phyloP scores from a whole-genome alignment of 139 green algal genomes.

The Chlamydomonas asymmetrica region DNA sequence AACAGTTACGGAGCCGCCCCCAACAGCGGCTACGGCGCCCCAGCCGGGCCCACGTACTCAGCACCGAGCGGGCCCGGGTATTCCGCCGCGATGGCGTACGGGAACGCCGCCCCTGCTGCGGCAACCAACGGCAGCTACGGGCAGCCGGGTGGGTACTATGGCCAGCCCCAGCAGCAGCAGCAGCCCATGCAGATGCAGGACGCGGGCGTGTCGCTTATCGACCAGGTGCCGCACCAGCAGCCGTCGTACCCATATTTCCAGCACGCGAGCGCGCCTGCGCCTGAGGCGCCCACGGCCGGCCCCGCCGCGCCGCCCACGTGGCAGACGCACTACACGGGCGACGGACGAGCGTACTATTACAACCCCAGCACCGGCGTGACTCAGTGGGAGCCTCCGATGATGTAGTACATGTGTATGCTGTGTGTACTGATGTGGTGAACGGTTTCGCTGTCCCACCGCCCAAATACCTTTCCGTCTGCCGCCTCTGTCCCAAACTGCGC shows the following conservation, averaged over 20 bases:
- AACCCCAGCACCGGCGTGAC: constrained; percentile 64
- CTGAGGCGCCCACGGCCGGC: neutral
- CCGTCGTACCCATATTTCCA: constrained; percentile 63
- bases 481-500: too few relatives aligned
- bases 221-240: constrained; percentile 54
- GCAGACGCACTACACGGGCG: constrained; percentile 77
- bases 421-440: too few relatives aligned
- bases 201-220: constrained; percentile 46
- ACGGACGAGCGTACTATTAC: constrained; percentile 81
- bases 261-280: constrained; percentile 5
- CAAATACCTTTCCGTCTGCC: too few relatives aligned
- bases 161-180: constrained; percentile 30
- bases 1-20: too few relatives aligned
- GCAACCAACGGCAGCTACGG: too few relatives aligned
- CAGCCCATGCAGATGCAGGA: neutral
- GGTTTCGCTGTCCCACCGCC: too few relatives aligned
- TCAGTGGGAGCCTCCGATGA: constrained; percentile 80
- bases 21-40: too few relatives aligned
- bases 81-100: constrained; percentile 12
- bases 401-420: too few relatives aligned
- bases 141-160: constrained; percentile 32
- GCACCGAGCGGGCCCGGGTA: neutral
- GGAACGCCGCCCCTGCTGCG: constrained; percentile 19
- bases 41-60: neutral
- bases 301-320: constrained; percentile 38